Evolutionary conservation across 345 rosid genomes (phyloP).

Genomic region (Gossypium turneri): DNA sequence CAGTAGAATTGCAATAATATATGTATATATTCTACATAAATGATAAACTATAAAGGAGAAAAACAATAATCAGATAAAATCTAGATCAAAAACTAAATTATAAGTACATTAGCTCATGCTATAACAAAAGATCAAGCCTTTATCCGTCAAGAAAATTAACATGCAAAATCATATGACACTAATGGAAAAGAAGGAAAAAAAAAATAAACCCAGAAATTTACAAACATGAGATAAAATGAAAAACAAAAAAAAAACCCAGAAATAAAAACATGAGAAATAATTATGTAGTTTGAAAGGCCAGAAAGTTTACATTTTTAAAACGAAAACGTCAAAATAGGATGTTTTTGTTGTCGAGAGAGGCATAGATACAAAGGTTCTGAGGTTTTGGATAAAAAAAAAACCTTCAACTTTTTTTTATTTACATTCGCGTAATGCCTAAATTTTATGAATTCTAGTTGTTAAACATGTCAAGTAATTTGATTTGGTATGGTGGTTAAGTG

Average conservation of each 20-base stretch:
- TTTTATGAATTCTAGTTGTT: too few species aligned
- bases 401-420: too few species aligned
- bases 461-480: too few species aligned
- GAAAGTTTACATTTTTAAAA: too few species aligned
- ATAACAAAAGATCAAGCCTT: constrained; percentile 4
- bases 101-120: background rate
- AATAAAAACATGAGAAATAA: background rate
- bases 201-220: background rate
- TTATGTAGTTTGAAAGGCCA: too few species aligned
- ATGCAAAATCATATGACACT: background rate
- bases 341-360: too few species aligned
- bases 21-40: too few species aligned
- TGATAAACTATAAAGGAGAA: background rate
- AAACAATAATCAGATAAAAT: background rate
- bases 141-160: background rate
- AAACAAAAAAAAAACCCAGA: background rate
- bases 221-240: background rate
- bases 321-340: too few species aligned
- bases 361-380: too few species aligned
- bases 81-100: background rate
- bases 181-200: background rate
- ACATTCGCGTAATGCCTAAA: too few species aligned
- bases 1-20: background rate
- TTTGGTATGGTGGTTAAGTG: too few species aligned
- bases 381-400: too few species aligned